Evolutionary conservation across 352 stramenopile genomes (phyloP), one percentile per base, ranked within the genome.

Genomic region (Phytopythium vexans): DNA sequence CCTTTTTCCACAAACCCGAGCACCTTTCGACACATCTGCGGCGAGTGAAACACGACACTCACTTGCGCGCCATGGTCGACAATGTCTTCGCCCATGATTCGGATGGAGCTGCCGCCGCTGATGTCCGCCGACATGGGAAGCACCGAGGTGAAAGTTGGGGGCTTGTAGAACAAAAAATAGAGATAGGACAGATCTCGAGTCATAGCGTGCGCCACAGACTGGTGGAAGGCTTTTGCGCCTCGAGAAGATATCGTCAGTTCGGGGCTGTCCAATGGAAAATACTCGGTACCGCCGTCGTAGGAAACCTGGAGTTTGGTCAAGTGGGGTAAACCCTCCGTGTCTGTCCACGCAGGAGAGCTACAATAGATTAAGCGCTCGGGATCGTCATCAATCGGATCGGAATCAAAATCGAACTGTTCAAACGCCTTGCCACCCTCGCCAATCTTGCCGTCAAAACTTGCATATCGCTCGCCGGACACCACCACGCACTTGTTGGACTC

Each of bases 291-390:
- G 34, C 56, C 62, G 38, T 92, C 82, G 41, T 82, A 80, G 4
- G 80, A 90, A 11, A 92, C 68, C 54, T 89, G 80, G 0, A 92
- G 63, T 45, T 88, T 85, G 2, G 80, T 89, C 15, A 91, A 66
- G 34, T 78, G 64, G 0, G 74, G 74, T 4, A 65, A 49, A 31
- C 84, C 59, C 9, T 36, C 27, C 8, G 45, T 38, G 33, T 38
- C 27, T 0, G 34, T 43, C 82, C 82, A 92, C 2, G 16, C 12
- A 7, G 82, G 79, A 4, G 75, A 76, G 4, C 56, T 59, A 35
- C 76, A 90, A 1, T 57, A 52, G 12, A 92, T 82, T 14, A 81
- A 54, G 9, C 61, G 77, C 7, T 69, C 58, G 0, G 64, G 52
- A 33, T 82, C 58, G 11, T 73, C 68, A 1, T 70, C 55, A 7